A percentile compares a stretch with the other conserved stretches of the same genome.
These are phyloP conservation scores for Heliosperma pusillum DNA, from an alignment of 148 eudicot species.

Conservation along the genomic window DNA sequence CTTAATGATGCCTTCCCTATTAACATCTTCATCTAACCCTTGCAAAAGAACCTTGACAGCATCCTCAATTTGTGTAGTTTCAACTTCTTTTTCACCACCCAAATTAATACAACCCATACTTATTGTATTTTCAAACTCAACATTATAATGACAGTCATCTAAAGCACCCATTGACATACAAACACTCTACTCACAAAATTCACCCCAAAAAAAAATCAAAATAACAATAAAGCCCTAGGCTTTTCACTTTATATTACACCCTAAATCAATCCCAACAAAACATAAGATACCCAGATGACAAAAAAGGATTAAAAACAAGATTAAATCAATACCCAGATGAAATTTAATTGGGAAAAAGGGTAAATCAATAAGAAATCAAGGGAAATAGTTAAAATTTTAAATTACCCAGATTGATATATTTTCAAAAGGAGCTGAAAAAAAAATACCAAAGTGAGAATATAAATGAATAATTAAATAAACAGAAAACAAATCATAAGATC, in stretches of 20 bases:
- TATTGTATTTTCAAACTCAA: constrained; percentile 50
- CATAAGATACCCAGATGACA: background rate
- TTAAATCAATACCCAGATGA: constrained; percentile 21
- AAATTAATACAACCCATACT: constrained; percentile 31
- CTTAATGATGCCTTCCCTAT: constrained; percentile 74
- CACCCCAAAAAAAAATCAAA: too few species aligned
- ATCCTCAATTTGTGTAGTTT: constrained; percentile 55
- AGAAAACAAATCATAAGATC: constrained; percentile 10
- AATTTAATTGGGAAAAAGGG: background rate
- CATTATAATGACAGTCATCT: constrained; percentile 60
- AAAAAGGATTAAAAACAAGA: background rate
- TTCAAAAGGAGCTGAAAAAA: too few species aligned
- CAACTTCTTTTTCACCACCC: constrained; percentile 41
- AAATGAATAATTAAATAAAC: too few species aligned
- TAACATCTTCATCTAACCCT: constrained; percentile 85
- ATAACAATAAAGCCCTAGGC: too few species aligned
- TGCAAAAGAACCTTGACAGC: constrained; percentile 77
- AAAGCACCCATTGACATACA: constrained; percentile 74
- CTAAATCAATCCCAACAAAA: background rate
- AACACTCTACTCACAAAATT: background rate
- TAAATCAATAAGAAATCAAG: constrained; percentile 1
- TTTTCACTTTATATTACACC: background rate
- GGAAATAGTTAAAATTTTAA: background rate
- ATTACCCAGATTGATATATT: too few species aligned
- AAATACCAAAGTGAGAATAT: too few species aligned